Evolutionary conservation across 306 rosid species (phyloP).

Genomic region (Quercus bicolor): DNA sequence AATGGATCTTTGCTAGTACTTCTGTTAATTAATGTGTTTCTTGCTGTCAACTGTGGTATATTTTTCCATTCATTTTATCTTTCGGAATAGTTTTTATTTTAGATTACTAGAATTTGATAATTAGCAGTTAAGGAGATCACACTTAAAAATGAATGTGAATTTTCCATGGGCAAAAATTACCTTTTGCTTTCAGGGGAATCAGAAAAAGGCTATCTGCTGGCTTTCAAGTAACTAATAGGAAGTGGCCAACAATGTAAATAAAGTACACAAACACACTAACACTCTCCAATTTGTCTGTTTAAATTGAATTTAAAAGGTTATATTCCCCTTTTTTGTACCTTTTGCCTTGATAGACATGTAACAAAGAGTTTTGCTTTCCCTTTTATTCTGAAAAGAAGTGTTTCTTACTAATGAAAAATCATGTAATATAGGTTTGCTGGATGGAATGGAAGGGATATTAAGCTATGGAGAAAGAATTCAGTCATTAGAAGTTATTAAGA

Average conservation of each 20-base stretch:
- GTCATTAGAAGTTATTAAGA: conserved; percentile 29
- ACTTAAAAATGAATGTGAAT: neutral
- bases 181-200: neutral
- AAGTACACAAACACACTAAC: neutral
- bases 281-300: neutral
- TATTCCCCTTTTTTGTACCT: neutral
- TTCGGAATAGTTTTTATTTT: neutral
- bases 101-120: neutral
- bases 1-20: neutral
- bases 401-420: conserved; percentile 20
- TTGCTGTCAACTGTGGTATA: neutral
- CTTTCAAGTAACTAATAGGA: neutral
- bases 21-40: neutral
- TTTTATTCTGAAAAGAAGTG: conserved; percentile 1
- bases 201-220: neutral
- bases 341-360: conserved; percentile 5
- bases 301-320: neutral
- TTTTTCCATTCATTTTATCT: neutral
- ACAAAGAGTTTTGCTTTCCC: neutral
- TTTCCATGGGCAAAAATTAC: neutral
- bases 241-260: neutral
- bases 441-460: conserved; percentile 29
- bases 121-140: neutral
- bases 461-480: conserved; percentile 30
- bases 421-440: conserved; percentile 40